These are phyloP conservation scores for Marchantia paleacea DNA, from an alignment of 225 moss, liverwort and hornwort species.

Conservation along the genomic window DNA sequence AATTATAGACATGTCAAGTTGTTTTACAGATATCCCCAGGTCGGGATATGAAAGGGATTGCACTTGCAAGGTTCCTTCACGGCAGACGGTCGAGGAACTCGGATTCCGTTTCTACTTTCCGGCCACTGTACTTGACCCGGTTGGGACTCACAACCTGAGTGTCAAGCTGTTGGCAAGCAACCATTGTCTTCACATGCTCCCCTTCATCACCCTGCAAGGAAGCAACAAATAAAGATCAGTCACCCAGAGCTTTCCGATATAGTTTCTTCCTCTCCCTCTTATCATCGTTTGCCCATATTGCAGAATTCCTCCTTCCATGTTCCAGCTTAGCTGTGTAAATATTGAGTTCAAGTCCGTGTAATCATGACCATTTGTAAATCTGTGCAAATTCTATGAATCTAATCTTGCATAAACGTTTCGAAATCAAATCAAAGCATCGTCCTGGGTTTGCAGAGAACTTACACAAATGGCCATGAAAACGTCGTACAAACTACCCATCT, in stretches of 20 bases:
- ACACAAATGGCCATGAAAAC: slow-evolving; percentile 87
- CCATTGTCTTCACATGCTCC: slow-evolving; percentile 99
- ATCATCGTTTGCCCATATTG: no score
- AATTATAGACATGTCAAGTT: not conserved
- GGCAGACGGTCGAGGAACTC: not conserved
- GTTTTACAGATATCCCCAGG: not conserved
- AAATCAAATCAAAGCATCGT: not conserved
- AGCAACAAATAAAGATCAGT: not conserved
- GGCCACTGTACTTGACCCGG: slow-evolving; percentile 21
- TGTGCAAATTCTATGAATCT: not conserved
- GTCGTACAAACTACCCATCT: slow-evolving; percentile 69
- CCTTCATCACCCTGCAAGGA: slow-evolving; percentile 71
- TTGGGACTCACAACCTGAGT: slow-evolving; percentile 68
- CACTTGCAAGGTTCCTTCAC: slow-evolving; percentile 3
- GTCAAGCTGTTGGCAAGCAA: slow-evolving; percentile 72
- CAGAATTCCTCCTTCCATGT: no score
- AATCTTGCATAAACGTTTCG: not conserved
- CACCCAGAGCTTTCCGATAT: not conserved
- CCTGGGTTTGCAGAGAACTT: slow-evolving; percentile 28
- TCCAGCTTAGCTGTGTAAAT: no score
- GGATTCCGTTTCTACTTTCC: not conserved
- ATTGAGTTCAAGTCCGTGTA: no score
- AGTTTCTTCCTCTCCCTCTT: no score
- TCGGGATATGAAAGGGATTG: not conserved
- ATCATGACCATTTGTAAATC: no score